Percentiles rank a stretch among this genome's conserved stretches.
phyloP scores from a whole-genome alignment of 805 yeast species.

The Candida montana region DNA sequence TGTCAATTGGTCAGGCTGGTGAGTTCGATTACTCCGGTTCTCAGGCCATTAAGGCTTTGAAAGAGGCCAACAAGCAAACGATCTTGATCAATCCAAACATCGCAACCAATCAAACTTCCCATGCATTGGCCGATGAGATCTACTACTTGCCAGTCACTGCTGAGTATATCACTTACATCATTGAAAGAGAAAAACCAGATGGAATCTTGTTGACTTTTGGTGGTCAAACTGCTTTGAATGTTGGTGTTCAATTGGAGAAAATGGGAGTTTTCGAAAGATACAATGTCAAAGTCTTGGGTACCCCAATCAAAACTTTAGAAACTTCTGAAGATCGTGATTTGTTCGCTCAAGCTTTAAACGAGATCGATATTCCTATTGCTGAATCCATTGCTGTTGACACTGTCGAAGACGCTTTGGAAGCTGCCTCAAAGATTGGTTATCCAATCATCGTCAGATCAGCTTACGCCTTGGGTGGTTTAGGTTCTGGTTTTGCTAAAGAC shows the following conservation, averaged over 20 bases:
- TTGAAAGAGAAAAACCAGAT: slow-evolving; percentile 94
- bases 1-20: slow-evolving; percentile 97
- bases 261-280: slow-evolving; percentile 91
- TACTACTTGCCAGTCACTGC: slow-evolving; percentile 96
- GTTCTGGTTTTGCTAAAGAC: slow-evolving; percentile 92
- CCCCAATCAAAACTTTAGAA: slow-evolving; percentile 93
- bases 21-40: slow-evolving; percentile 97
- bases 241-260: slow-evolving; percentile 90
- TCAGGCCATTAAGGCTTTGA: slow-evolving; percentile 93
- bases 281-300: slow-evolving; percentile 92
- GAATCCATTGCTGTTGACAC: slow-evolving; percentile 93
- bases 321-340: slow-evolving; percentile 97
- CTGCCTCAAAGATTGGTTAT: slow-evolving; percentile 84
- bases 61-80: slow-evolving; percentile 81
- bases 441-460: slow-evolving; percentile 98
- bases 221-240: slow-evolving; percentile 96
- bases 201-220: slow-evolving; percentile 95
- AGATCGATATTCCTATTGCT: slow-evolving; percentile 94
- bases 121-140: slow-evolving; percentile 90
- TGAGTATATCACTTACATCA: slow-evolving; percentile 90
- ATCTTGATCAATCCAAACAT: slow-evolving; percentile 92
- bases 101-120: slow-evolving; percentile 96
- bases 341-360: slow-evolving; percentile 91
- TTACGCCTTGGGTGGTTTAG: slow-evolving; percentile 94
- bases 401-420: slow-evolving; percentile 87